Conservation (phyloP, 495 filamentous ascomycete genomes). For the Glonium stellatum region DNA sequence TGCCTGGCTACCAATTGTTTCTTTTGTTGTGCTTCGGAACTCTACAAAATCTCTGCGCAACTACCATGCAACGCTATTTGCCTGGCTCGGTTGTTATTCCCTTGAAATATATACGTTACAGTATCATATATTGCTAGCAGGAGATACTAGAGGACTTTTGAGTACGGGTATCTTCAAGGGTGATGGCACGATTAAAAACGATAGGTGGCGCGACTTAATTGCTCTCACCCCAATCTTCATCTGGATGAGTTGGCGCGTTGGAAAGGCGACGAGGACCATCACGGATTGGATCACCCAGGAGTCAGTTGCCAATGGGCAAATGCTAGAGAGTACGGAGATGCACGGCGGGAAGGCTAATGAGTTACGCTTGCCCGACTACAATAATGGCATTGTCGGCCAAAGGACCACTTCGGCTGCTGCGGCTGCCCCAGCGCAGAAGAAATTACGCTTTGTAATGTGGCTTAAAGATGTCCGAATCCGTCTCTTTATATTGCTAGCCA, state of each 20-base stretch:
- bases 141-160: conserved; percentile 50
- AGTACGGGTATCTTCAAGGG: conserved; percentile 39
- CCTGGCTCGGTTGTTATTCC: conserved; percentile 49
- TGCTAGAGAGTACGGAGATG: not conserved
- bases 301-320: not conserved
- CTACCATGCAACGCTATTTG: conserved; percentile 41
- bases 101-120: conserved; percentile 56
- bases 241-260: conserved; percentile 9
- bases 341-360: not conserved
- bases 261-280: conserved; percentile 9
- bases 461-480: not conserved
- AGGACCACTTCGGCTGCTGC: not conserved
- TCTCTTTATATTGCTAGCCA: not conserved
- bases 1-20: conserved; percentile 47
- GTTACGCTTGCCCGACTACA: conserved; percentile 6
- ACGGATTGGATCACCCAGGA: conserved; percentile 8
- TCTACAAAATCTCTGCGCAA: conserved; percentile 37
- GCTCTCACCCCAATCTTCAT: conserved; percentile 25
- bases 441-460: not conserved
- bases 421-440: not conserved
- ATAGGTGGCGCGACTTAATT: conserved; percentile 24
- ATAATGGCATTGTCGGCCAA: conserved; percentile 2
- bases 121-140: conserved; percentile 57
- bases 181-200: conserved; percentile 17
- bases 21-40: conserved; percentile 48